Evolutionary conservation across 1,139 yeast species (phyloP), one percentile per base, ranked within the genome.

Genomic region (Dujonia santamariae): DNA sequence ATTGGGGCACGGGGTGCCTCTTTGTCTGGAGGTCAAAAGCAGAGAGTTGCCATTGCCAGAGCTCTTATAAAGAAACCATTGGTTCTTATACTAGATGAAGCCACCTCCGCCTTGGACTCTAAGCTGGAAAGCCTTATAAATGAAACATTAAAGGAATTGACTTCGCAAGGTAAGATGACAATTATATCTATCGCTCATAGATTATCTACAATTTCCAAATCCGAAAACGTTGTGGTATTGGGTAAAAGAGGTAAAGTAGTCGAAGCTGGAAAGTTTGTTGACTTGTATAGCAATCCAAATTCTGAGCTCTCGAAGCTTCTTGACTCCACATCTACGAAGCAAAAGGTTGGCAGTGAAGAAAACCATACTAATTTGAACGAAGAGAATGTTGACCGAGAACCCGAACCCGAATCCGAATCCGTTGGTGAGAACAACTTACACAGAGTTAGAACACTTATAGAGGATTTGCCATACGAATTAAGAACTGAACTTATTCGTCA

Each of bases 151-250:
- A 58, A 73, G 40, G 70, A 75, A 40, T 75, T 83, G 35, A 64
- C 72, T 1, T 45, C 57, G 3, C 61, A 66, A 17, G 78, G 82
- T 28, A 85, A 85, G 21, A 70, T 85, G 61, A 87, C 96, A 1
- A 88, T 95, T 1, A 83, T 88, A 23, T 87, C 95, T 26, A 85
- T 90, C 52, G 97, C 97, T 1, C 97, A 88, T 59, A 71, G 97
- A 48, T 73, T 90, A 36, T 85, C 92, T 13, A 84, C 96, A 8
- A 85, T 85, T 31, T 63, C 73, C 15, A 69, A 68, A 40, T 67
- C 74, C 1, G 74, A 69, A 34, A 61, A 61, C 41, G 81, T 83
- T 13, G 78, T 83, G 29, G 83, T 85, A 1, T 50, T 69, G 24
- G 75, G 74, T 3, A 67, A 67, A 37, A 48, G 60, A 41, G 65